These are phyloP conservation scores for Malus hybrid DNA, from an alignment of 331 rosid genomes.

Conservation along the genomic window DNA sequence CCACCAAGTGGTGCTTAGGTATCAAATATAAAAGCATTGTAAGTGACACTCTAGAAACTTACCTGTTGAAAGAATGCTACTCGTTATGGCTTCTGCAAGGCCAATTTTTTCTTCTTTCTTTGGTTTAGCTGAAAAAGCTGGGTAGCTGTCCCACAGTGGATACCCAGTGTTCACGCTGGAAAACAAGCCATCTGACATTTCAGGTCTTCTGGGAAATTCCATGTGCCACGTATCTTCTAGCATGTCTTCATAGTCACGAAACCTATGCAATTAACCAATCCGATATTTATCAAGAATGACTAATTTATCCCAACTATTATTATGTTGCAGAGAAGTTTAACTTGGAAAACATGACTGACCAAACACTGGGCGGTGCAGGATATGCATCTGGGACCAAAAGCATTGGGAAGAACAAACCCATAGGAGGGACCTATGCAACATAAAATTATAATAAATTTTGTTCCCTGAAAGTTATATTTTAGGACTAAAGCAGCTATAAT, in stretches of 20 bases:
- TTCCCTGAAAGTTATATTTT: not conserved
- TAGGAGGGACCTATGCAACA: slow-evolving; percentile 71
- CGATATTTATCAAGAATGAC: not conserved
- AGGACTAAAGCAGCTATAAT: slow-evolving; percentile 9
- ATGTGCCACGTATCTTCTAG: slow-evolving; percentile 86
- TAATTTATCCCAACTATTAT: not conserved
- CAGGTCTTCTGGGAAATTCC: slow-evolving; percentile 77
- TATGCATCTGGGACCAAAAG: slow-evolving; percentile 85
- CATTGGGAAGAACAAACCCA: slow-evolving; percentile 91
- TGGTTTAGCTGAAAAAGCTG: slow-evolving; percentile 60
- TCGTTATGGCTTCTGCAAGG: slow-evolving; percentile 87
- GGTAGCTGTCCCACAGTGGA: slow-evolving; percentile 91
- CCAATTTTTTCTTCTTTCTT: slow-evolving; percentile 91
- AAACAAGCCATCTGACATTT: slow-evolving; percentile 61
- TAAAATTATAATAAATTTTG: slow-evolving; percentile 2
- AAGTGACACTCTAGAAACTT: not conserved
- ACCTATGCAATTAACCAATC: slow-evolving; percentile 38
- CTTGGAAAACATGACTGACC: slow-evolving; percentile 43
- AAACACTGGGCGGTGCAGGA: slow-evolving; percentile 91
- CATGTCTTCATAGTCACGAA: slow-evolving; percentile 83
- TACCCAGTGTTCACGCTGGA: slow-evolving; percentile 60
- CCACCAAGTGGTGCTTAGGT: slow-evolving; percentile 19
- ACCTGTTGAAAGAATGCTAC: slow-evolving; percentile 93
- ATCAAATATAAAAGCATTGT: slow-evolving; percentile 14
- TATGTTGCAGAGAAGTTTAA: slow-evolving; percentile 6